Evolutionary conservation across 768 basidiomycete species (phyloP).

Genomic region (Boletus subparvulus): DNA sequence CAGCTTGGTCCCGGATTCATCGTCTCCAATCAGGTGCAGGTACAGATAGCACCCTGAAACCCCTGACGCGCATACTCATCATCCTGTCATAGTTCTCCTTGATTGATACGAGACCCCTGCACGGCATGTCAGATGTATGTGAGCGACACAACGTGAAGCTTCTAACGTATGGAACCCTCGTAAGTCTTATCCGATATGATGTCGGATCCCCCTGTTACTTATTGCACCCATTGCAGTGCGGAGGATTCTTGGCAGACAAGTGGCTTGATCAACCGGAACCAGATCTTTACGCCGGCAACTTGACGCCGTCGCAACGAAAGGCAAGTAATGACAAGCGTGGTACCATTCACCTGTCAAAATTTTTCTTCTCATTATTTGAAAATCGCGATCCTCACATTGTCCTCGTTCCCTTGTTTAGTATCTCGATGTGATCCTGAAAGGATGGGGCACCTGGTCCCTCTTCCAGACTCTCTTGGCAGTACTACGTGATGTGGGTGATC

Average conservation of each 20-base stretch:
- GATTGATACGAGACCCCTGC: conserved; percentile 73
- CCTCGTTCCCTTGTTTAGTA: conserved; percentile 49
- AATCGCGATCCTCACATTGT: not conserved
- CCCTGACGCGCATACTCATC: conserved; percentile 11
- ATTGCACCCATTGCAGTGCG: conserved; percentile 52
- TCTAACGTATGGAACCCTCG: conserved; percentile 80
- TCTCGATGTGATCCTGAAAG: conserved; percentile 76
- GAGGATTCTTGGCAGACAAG: conserved; percentile 75
- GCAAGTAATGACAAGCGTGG: conserved; percentile 34
- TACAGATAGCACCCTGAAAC: conserved; percentile 27
- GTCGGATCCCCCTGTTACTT: not conserved
- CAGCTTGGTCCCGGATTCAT: conserved; percentile 67
- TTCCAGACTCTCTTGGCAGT: conserved; percentile 66
- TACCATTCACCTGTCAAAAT: not conserved
- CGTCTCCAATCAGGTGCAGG: conserved; percentile 84
- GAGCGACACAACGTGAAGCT: conserved; percentile 69
- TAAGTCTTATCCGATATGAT: conserved; percentile 34
- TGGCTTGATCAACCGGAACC: conserved; percentile 72
- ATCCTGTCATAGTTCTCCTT: conserved; percentile 62
- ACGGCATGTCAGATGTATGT: conserved; percentile 78
- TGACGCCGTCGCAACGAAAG: conserved; percentile 85
- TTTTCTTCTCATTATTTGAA: not conserved
- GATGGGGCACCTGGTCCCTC: conserved; percentile 76
- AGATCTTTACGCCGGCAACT: conserved; percentile 60
- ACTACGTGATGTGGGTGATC: conserved; percentile 64